Evolutionary conservation across 2,329 filamentous ascomycete genomes (phyloP).

Genomic region (Curvularia spicifera): DNA sequence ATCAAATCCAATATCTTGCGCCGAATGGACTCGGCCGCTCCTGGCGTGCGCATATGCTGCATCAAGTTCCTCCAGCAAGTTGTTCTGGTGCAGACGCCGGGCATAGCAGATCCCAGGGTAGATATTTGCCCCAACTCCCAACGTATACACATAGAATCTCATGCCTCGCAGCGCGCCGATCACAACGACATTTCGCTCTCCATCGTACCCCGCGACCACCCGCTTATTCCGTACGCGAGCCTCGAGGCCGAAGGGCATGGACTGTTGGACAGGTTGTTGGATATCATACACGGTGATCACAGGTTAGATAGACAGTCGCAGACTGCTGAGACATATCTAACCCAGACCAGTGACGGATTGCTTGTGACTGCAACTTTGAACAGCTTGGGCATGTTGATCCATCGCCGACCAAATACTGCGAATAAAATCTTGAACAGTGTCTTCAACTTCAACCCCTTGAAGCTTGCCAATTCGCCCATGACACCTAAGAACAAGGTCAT

Average conservation of each 20-base stretch:
- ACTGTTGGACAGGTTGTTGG: constrained; percentile 84
- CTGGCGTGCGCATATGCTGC: constrained; percentile 87
- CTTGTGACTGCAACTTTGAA: constrained; percentile 92
- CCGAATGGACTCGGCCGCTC: constrained; percentile 81
- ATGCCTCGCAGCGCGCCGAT: constrained; percentile 66
- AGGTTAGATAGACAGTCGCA: constrained; percentile 63
- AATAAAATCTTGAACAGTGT: constrained; percentile 86
- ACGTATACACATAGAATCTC: constrained; percentile 25
- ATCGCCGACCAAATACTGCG: constrained; percentile 78
- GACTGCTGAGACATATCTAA: constrained; percentile 31
- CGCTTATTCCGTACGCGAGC: constrained; percentile 76
- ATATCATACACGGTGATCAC: constrained; percentile 82
- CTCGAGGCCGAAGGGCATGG: constrained; percentile 94
- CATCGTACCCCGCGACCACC: constrained; percentile 82
- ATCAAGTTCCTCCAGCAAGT: constrained; percentile 97
- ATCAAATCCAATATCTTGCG: constrained; percentile 90
- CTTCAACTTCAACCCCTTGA: constrained; percentile 89
- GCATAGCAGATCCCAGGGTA: constrained; percentile 83
- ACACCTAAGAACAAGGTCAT: constrained; percentile 81
- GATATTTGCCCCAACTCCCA: constrained; percentile 36
- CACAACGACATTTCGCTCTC: constrained; percentile 85
- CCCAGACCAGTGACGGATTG: constrained; percentile 73
- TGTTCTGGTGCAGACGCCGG: constrained; percentile 89
- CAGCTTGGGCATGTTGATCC: constrained; percentile 80
- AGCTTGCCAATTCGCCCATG: constrained; percentile 76